Percentiles rank a stretch among this genome's conserved stretches.
These are phyloP conservation scores for Scalesia atractyloides DNA, from an alignment of 129 eudicot species.

Conservation along the genomic window DNA sequence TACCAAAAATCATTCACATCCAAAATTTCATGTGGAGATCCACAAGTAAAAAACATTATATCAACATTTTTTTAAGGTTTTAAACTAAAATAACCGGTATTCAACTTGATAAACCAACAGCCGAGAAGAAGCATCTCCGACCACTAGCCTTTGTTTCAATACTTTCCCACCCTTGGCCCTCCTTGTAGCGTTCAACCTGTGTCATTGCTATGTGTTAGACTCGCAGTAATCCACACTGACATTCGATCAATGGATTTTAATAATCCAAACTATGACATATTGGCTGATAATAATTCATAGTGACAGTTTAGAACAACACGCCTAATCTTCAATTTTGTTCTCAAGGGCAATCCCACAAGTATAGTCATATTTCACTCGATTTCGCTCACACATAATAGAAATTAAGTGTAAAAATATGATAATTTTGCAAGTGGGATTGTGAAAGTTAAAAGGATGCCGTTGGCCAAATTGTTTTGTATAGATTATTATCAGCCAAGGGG, in stretches of 20 bases:
- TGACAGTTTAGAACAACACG: no score
- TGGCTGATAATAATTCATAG: no score
- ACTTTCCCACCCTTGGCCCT: slow-evolving; percentile 63
- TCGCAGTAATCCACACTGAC: no score
- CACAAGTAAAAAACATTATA: not conserved
- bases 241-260: not conserved
- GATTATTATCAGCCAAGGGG: no score
- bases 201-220: not conserved
- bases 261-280: no score
- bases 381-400: no score
- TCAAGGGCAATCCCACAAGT: no score
- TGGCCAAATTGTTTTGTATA: not conserved
- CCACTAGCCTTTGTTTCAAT: slow-evolving; percentile 48
- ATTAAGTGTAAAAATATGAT: no score
- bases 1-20: not conserved
- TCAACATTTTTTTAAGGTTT: not conserved
- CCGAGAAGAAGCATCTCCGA: slow-evolving; percentile 60
- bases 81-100: not conserved
- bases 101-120: slow-evolving; percentile 43
- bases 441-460: no score
- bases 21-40: not conserved
- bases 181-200: slow-evolving; percentile 82
- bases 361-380: no score
- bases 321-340: no score
- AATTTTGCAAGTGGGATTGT: no score